Evolutionary conservation across 345 rosid genomes (phyloP).

Genomic region (Euphorbia peplus): DNA sequence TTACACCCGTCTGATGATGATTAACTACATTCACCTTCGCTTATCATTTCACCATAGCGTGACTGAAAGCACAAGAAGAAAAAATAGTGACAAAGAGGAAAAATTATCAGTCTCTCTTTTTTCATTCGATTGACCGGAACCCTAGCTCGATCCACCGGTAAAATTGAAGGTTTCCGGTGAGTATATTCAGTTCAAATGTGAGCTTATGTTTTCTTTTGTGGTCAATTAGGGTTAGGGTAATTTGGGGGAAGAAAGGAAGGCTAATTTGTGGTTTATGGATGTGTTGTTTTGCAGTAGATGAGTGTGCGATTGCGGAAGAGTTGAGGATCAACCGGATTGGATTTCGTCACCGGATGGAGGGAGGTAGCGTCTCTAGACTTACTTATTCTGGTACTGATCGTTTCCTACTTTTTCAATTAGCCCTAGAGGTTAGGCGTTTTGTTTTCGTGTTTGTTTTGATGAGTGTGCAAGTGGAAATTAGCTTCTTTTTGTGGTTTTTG

Average conservation of each 20-base stretch:
- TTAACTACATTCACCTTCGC: constrained; percentile 29
- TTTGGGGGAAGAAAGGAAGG: constrained; percentile 3
- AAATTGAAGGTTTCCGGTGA: constrained; percentile 49
- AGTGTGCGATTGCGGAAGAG: constrained; percentile 50
- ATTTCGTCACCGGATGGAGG: constrained; percentile 95
- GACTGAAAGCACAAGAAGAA: neutral
- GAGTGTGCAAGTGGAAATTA: neutral
- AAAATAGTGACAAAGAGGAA: neutral
- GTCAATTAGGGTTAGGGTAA: constrained; percentile 5
- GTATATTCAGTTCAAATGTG: constrained; percentile 19
- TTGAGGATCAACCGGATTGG: constrained; percentile 57
- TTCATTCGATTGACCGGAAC: constrained; percentile 55
- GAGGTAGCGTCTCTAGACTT: constrained; percentile 98
- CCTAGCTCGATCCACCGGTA: constrained; percentile 60
- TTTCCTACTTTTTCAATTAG: constrained; percentile 50
- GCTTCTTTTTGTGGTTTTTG: constrained; percentile 9
- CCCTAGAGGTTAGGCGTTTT: constrained; percentile 21
- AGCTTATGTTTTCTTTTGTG: constrained; percentile 1
- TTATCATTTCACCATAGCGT: constrained; percentile 3
- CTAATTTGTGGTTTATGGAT: constrained; percentile 16
- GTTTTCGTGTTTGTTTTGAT: neutral
- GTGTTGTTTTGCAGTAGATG: constrained; percentile 47
- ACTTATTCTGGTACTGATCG: constrained; percentile 80
- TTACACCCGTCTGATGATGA: constrained; percentile 29
- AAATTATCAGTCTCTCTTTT: neutral